A percentile compares a stretch with the other conserved stretches of the same genome.
Evolutionary conservation across 352 stramenopile species (phyloP).

Genomic region (Globisporangium viniferum): DNA sequence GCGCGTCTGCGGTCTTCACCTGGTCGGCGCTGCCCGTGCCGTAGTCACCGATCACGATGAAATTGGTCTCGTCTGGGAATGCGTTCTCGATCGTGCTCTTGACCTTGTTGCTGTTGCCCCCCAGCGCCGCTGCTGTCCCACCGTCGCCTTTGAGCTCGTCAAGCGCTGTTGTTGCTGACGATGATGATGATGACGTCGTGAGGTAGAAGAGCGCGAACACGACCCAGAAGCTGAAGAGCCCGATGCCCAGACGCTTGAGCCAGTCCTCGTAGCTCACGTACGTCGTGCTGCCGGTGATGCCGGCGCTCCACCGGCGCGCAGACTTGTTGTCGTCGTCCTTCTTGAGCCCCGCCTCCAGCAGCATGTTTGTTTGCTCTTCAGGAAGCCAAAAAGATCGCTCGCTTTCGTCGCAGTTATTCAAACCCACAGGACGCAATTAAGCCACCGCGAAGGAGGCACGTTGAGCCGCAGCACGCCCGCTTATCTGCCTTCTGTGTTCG

Average conservation of each 20-base stretch:
- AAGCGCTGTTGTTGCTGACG: neutral
- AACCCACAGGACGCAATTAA: neutral
- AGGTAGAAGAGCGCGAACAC: slow-evolving; percentile 56
- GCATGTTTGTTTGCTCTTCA: slow-evolving; percentile 25
- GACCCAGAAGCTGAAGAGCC: slow-evolving; percentile 54
- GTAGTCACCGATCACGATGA: slow-evolving; percentile 82
- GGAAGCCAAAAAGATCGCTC: neutral
- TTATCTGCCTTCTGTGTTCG: neutral
- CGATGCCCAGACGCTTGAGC: slow-evolving; percentile 53
- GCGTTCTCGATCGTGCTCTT: slow-evolving; percentile 28
- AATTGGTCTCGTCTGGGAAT: slow-evolving; percentile 64
- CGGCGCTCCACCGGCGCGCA: slow-evolving; percentile 23
- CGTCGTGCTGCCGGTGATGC: slow-evolving; percentile 14
- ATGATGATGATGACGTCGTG: neutral
- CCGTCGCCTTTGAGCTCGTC: neutral
- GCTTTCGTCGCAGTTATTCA: neutral
- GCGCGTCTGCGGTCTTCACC: slow-evolving; percentile 50
- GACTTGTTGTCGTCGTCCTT: slow-evolving; percentile 52
- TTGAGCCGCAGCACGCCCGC: neutral
- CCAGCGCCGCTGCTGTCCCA: neutral
- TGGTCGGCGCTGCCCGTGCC: slow-evolving; percentile 68
- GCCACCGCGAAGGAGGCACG: neutral
- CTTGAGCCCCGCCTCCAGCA: slow-evolving; percentile 57
- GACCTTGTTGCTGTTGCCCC: slow-evolving; percentile 1
- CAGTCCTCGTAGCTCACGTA: slow-evolving; percentile 55